Percentiles rank a stretch among this genome's conserved stretches.
Conservation (phyloP, 2,329 filamentous ascomycete genomes). For the Acrocalymma vagum region DNA sequence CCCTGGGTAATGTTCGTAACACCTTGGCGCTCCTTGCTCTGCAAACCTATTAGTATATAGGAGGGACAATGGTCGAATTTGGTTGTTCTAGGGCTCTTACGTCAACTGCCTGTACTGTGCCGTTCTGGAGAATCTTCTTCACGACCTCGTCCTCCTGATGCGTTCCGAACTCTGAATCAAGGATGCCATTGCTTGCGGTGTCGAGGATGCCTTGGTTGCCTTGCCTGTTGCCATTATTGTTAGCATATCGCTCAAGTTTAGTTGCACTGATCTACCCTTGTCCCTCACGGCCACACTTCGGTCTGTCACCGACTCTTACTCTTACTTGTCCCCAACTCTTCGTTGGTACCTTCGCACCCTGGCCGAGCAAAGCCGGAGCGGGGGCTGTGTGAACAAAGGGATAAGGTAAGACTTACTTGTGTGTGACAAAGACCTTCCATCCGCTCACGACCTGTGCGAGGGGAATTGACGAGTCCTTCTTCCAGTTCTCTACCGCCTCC, state of each 20-base stretch:
- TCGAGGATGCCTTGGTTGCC: constrained; percentile 84
- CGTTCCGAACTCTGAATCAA: constrained; percentile 91
- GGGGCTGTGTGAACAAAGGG: neutral
- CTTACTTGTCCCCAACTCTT: no score
- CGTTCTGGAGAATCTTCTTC: constrained; percentile 80
- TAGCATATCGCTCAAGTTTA: constrained; percentile 6
- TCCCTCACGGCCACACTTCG: constrained; percentile 4
- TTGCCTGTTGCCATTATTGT: constrained; percentile 66
- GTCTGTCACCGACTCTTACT: no score
- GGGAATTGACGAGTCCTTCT: constrained; percentile 78
- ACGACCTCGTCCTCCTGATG: constrained; percentile 81
- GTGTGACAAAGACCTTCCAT: constrained; percentile 89
- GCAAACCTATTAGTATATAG: constrained; percentile 13
- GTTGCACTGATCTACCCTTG: neutral
- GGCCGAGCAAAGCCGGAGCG: no score
- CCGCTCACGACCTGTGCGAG: constrained; percentile 84
- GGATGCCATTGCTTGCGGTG: constrained; percentile 73
- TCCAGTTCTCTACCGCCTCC: constrained; percentile 80
- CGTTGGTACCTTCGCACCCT: no score
- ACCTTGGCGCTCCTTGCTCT: constrained; percentile 53
- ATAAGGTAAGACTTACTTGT: constrained; percentile 73
- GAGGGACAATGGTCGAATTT: constrained; percentile 1
- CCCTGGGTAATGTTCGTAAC: constrained; percentile 54
- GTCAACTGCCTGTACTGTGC: constrained; percentile 54
- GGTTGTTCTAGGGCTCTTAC: constrained; percentile 19